These are phyloP conservation scores for Ceratonia siliqua DNA, from an alignment of 306 rosid species.

Conservation along the genomic window DNA sequence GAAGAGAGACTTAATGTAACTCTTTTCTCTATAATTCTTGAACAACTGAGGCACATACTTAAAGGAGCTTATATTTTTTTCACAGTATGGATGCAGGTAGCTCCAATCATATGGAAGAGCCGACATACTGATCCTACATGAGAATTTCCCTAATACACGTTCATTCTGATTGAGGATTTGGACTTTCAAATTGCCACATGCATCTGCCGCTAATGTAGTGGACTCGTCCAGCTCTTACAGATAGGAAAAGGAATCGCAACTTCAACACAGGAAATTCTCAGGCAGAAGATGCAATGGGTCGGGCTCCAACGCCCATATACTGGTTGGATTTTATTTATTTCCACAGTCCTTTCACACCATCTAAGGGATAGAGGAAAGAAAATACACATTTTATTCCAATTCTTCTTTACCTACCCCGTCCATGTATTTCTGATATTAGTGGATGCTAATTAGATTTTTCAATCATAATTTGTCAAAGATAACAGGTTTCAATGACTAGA, in stretches of 20 bases:
- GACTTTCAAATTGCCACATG: slow-evolving; percentile 19
- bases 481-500: neutral
- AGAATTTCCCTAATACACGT: slow-evolving; percentile 8
- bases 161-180: slow-evolving; percentile 25
- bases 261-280: slow-evolving; percentile 32
- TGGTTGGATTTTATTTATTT: slow-evolving; percentile 29
- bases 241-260: slow-evolving; percentile 29
- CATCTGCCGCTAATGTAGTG: slow-evolving; percentile 31
- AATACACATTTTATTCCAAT: slow-evolving; percentile 7
- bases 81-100: slow-evolving; percentile 91
- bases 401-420: slow-evolving; percentile 34
- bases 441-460: slow-evolving; percentile 22
- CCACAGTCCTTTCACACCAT: slow-evolving; percentile 18
- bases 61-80: slow-evolving; percentile 8
- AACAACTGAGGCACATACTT: slow-evolving; percentile 1
- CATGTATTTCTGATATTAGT: slow-evolving; percentile 24
- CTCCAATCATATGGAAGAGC: slow-evolving; percentile 76
- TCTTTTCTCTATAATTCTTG: slow-evolving; percentile 9
- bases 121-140: slow-evolving; percentile 51
- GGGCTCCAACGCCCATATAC: slow-evolving; percentile 10
- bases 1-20: neutral
- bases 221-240: slow-evolving; percentile 31
- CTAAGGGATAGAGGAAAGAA: slow-evolving; percentile 11
- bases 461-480: slow-evolving; percentile 8
- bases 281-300: slow-evolving; percentile 28